These are phyloP conservation scores for Didymosphaeria variabile DNA, from an alignment of 2,329 filamentous ascomycete species.

Conservation along the genomic window DNA sequence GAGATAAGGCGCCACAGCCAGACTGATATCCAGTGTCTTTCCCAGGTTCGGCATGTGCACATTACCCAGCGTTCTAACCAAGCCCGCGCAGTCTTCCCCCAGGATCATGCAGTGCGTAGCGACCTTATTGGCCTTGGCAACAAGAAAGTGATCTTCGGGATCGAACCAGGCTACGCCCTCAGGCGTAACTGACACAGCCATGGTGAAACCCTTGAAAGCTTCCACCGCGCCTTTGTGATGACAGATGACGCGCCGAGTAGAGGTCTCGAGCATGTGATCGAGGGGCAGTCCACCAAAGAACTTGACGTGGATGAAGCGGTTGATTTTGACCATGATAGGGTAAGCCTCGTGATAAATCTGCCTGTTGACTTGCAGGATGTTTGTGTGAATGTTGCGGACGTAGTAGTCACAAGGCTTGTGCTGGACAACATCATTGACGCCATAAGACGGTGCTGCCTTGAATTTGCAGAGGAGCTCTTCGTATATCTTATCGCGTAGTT, in stretches of 20 bases:
- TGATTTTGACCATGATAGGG: conserved; percentile 2
- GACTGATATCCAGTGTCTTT: background rate
- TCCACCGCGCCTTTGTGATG: background rate
- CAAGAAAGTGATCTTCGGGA: background rate
- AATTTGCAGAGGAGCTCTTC: background rate
- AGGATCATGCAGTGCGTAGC: conserved; percentile 7
- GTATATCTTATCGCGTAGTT: conserved; percentile 3
- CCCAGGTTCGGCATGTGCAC: background rate
- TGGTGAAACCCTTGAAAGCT: conserved; percentile 5
- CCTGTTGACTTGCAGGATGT: background rate
- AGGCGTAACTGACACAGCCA: background rate
- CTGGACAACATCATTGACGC: conserved; percentile 1
- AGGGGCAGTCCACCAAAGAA: background rate
- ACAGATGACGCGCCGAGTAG: conserved; percentile 2
- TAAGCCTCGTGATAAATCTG: conserved; percentile 3
- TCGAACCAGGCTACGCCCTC: background rate
- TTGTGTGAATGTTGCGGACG: conserved; percentile 1
- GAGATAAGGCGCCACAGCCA: conserved; percentile 2
- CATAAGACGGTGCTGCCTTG: background rate
- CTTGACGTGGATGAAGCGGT: conserved; percentile 7
- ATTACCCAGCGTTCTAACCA: background rate
- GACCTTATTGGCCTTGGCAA: background rate
- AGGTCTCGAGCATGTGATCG: background rate
- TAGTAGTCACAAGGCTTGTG: background rate
- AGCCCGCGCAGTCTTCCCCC: background rate